Evolutionary conservation across 352 stramenopile species (phyloP), one percentile per base, ranked within the genome.

Genomic region (Pythium aphanidermatum): DNA sequence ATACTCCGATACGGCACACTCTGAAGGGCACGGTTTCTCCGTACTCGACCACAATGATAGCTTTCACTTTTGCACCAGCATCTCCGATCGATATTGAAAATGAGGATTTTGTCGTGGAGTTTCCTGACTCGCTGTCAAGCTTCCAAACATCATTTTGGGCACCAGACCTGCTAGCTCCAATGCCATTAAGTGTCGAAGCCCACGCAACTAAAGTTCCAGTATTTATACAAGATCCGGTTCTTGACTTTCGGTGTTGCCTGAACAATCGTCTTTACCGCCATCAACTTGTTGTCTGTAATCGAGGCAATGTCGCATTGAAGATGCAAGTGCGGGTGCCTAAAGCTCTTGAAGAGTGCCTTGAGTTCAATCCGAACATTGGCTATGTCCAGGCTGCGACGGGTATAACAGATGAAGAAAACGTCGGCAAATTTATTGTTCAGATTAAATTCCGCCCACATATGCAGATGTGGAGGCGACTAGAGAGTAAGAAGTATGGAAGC

Each of bases 211-310:
- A 65, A 20, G 70, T 83, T 4, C 75, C 70, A 0, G 60, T 85
- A 13, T 85, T 71, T 33, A 60, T 71, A 10, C 38, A 57, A 0
- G 23, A 34, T 2, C 27, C 35, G 2, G 37, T 68, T 8, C 58
- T 96, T 2, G 68, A 97, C 53, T 72, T 97, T 14, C 65, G 66
- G 21, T 96, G 88, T 46, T 95, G 80, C 37, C 74, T 92, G 2
- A 85, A 85, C 36, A 77, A 71, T 5, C 95, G 95, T 34, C 68
- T 96, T 4, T 96, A 96, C 52, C 76, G 87, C 1, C 69, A 80
- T 6, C 74, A 91, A 33, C 42, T 96, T 3, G 30, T 76, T 2
- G 43, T 96, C 2, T 75, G 70, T 34, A 97, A 97, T 45, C 79
- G 90, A 12, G 86, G 84, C 10, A 93, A 90, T 54, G 80, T 95